phyloP scores from a whole-genome alignment of 1,284 basidiomycete species.

The Apiotrichum montevideense region DNA sequence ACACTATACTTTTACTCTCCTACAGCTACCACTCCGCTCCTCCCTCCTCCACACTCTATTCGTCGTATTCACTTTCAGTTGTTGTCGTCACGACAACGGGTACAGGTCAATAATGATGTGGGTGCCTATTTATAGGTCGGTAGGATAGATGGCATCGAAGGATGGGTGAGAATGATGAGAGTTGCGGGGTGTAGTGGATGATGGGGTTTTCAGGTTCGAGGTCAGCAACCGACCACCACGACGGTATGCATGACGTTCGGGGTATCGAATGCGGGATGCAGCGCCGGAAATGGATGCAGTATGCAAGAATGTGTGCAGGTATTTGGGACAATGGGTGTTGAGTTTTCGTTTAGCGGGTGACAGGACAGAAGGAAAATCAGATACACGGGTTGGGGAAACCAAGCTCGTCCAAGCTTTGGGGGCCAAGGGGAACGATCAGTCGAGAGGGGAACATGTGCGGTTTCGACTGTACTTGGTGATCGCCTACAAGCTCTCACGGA shows the following conservation, averaged over 20 bases:
- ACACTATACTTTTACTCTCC: neutral
- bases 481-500: slow-evolving; percentile 44
- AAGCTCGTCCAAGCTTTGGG: no score
- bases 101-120: neutral
- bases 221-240: neutral
- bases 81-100: neutral
- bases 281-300: neutral
- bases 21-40: neutral
- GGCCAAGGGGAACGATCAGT: neutral
- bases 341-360: neutral
- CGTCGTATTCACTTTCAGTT: neutral
- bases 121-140: neutral
- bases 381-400: neutral
- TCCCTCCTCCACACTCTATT: neutral
- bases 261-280: slow-evolving; percentile 2
- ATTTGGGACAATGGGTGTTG: neutral
- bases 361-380: neutral
- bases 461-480: neutral
- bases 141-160: neutral
- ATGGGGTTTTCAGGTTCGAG: neutral
- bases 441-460: neutral
- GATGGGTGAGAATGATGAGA: neutral
- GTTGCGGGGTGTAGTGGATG: neutral
- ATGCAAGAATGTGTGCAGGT: neutral
- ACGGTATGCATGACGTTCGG: neutral